A percentile compares a stretch with the other conserved stretches of the same genome.
phyloP scores from a whole-genome alignment of 2,329 filamentous ascomycete species.

The Lithohypha guttulata region DNA sequence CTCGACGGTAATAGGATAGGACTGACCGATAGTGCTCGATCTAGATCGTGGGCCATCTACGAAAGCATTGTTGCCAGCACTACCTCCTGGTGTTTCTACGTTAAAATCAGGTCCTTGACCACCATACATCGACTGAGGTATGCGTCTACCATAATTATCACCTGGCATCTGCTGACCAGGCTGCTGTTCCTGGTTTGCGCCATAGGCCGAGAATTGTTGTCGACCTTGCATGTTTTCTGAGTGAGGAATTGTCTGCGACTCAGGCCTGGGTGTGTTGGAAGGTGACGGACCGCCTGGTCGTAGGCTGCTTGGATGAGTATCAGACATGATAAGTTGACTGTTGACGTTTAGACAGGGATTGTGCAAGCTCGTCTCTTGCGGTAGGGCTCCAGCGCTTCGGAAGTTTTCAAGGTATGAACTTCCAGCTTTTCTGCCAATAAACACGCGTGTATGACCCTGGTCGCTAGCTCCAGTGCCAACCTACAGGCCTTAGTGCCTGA shows the following conservation, averaged over 20 bases:
- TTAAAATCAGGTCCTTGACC: constrained; percentile 4
- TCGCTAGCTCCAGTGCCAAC: too few relatives aligned
- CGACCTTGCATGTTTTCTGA: constrained; percentile 6
- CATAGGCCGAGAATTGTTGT: constrained; percentile 2
- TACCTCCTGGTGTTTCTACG: constrained; percentile 6
- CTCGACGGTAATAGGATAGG: constrained; percentile 13
- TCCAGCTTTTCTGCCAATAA: too few relatives aligned
- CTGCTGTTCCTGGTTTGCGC: constrained; percentile 8
- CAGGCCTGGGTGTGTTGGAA: constrained; percentile 14
- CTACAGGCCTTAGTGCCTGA: neutral
- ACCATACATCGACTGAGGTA: constrained; percentile 14
- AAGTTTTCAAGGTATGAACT: too few relatives aligned
- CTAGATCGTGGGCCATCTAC: constrained; percentile 13
- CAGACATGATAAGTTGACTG: constrained; percentile 3
- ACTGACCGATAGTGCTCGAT: constrained; percentile 18
- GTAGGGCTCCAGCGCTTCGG: too few relatives aligned
- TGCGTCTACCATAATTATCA: constrained; percentile 12
- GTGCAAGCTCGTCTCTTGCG: neutral
- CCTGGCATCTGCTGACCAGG: constrained; percentile 3
- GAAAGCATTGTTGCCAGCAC: neutral
- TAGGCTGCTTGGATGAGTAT: constrained; percentile 13
- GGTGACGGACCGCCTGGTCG: constrained; percentile 17
- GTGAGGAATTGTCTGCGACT: constrained; percentile 4
- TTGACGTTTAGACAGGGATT: neutral
- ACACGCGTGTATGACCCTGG: too few relatives aligned